Base-by-base conservation (phyloP, 148 eudicot species). In the Beta vulgaris region DNA sequence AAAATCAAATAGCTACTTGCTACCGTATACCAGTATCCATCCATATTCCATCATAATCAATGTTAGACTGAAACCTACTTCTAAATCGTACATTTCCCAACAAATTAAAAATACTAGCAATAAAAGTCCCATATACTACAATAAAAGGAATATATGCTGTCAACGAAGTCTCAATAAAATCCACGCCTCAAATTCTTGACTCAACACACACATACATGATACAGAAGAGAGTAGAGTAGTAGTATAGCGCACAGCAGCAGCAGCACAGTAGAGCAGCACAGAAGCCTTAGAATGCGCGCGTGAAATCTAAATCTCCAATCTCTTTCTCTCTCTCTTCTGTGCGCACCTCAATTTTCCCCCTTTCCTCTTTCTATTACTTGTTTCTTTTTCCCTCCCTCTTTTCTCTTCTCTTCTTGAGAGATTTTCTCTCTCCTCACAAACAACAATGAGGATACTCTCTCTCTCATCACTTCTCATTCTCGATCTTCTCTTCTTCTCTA, bases 401-500 rank as follows among this genome's bases (percentile, higher is more conserved):
- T 10, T 1, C 43, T 40, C 43, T 40, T 10, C 9, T 40, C 43
- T 40, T 40, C 43, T 40, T 40, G n/a, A n/a, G n/a, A n/a, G n/a
- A n/a, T n/a, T n/a, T 48, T 48, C 62, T 26, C 18, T 58, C 62
- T 58, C 34, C 34, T 44, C 68, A 12, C 36, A n/a, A 4, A 25
- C 14, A 19, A 21, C 62, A 49, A 74, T 74, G 77, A 36, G 58
- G 77, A 64, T 34, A 57, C 71, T 51, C 61, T 46, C 31, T 49
- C 48, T 69, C 76, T 55, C 71, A 74, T 51, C 76, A 74, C 69
- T 80, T 63, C 60, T 69, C 61, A 44, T 85, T 40, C 43, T 82
- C 60, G 76, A 73, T 76, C 75, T 83, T 72, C 40, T 35, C 36
- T 57, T 63, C 36, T 68, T 34, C 57, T 36, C 43, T 31, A 31